These are phyloP conservation scores for Trichoderma asperellum DNA, from an alignment of 2,329 filamentous ascomycete genomes.

Conservation along the genomic window DNA sequence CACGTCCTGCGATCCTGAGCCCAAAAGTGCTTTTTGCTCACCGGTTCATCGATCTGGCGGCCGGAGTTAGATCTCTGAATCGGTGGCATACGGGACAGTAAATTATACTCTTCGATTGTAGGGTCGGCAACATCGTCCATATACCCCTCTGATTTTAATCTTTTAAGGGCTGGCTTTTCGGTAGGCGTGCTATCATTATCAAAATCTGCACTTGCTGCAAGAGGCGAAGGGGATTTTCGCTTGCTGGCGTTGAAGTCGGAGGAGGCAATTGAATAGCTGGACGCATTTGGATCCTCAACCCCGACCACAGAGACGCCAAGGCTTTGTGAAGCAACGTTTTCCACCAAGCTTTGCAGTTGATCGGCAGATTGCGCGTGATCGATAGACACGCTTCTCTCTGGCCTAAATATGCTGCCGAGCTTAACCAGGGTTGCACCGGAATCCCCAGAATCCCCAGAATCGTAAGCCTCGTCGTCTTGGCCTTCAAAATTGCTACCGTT, in stretches of 20 bases:
- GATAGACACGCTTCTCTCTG: constrained; percentile 42
- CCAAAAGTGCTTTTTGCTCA: constrained; percentile 63
- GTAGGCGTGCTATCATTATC: constrained; percentile 47
- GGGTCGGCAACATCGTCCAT: constrained; percentile 43
- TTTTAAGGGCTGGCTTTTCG: constrained; percentile 57
- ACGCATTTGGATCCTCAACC: constrained; percentile 29
- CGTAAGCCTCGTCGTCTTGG: constrained; percentile 48
- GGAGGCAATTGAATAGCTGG: constrained; percentile 36
- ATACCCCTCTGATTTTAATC: constrained; percentile 56
- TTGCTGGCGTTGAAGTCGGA: constrained; percentile 57
- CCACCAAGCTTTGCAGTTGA: constrained; percentile 56
- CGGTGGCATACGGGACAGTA: constrained; percentile 55
- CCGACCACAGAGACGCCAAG: constrained; percentile 51
- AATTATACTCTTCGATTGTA: constrained; percentile 48
- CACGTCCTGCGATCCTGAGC: constrained; percentile 58
- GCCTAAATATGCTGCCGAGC: constrained; percentile 34
- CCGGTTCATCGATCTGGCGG: constrained; percentile 61
- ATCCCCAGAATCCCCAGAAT: constrained; percentile 50
- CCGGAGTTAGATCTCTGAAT: constrained; percentile 54
- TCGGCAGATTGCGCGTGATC: constrained; percentile 52
- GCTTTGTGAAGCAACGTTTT: constrained; percentile 60
- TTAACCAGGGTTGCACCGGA: constrained; percentile 38
- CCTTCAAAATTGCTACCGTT: constrained; percentile 51
- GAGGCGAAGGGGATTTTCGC: constrained; percentile 52
- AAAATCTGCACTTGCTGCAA: constrained; percentile 57